Evolutionary conservation across 202 grass and related monocot genomes (phyloP).

Genomic region (Setaria italica): DNA sequence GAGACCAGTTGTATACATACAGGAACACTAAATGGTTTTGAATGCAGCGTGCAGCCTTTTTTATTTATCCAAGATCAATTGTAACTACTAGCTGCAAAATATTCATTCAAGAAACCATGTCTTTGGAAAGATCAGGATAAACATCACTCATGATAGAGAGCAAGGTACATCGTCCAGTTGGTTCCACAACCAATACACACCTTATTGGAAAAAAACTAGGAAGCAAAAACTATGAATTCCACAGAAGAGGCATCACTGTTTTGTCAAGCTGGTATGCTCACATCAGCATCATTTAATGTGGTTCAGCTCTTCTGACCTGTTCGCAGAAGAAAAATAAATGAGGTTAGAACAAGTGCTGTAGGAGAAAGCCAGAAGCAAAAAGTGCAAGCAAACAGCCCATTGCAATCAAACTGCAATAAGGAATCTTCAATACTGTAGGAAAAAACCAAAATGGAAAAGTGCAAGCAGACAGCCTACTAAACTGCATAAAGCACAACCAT

Average conservation of each 20-base stretch:
- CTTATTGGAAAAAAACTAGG: slow-evolving; percentile 55
- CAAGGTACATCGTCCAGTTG: slow-evolving; percentile 43
- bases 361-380: background rate
- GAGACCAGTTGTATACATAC: background rate
- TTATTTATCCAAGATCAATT: slow-evolving; percentile 12
- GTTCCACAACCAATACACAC: slow-evolving; percentile 44
- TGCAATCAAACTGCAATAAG: background rate
- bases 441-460: background rate
- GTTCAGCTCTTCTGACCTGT: slow-evolving; percentile 60
- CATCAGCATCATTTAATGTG: slow-evolving; percentile 5
- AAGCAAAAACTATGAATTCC: slow-evolving; percentile 45
- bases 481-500: background rate
- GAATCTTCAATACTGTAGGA: background rate
- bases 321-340: slow-evolving; percentile 2
- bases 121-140: background rate
- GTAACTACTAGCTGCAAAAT: slow-evolving; percentile 27
- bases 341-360: slow-evolving; percentile 26
- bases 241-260: slow-evolving; percentile 26
- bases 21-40: slow-evolving; percentile 1
- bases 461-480: background rate
- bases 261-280: slow-evolving; percentile 40
- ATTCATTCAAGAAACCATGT: background rate
- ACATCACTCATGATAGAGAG: slow-evolving; percentile 3
- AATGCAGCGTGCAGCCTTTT: background rate
- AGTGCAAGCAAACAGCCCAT: background rate